These are phyloP conservation scores for Wickerhamomyces strasburgensis DNA, from an alignment of 805 yeast species.

Conservation along the genomic window DNA sequence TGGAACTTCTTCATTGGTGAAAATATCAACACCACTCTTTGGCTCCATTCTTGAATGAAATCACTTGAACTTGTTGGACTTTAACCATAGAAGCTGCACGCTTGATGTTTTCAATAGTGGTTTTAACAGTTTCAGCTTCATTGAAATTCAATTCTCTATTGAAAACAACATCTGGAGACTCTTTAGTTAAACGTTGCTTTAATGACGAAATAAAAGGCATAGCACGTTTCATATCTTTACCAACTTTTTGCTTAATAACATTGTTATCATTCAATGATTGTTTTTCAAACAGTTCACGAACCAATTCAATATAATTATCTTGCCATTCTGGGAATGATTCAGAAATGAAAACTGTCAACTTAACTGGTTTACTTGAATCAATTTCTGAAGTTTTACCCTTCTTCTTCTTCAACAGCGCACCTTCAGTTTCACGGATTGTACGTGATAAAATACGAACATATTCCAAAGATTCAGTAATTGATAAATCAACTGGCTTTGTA, in stretches of 20 bases:
- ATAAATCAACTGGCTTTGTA: constrained; percentile 56
- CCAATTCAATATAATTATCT: constrained; percentile 70
- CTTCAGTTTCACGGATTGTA: constrained; percentile 90
- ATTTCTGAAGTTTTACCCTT: constrained; percentile 65
- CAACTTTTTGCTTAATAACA: constrained; percentile 58
- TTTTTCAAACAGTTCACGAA: constrained; percentile 66
- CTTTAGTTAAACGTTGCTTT: constrained; percentile 71
- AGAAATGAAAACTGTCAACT: constrained; percentile 68
- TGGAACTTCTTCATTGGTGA: constrained; percentile 66
- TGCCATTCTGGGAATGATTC: constrained; percentile 93
- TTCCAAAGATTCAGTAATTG: constrained; percentile 61
- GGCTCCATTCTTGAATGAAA: constrained; percentile 61
- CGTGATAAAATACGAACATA: constrained; percentile 78
- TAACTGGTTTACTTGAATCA: constrained; percentile 69
- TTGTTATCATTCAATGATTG: constrained; percentile 62
- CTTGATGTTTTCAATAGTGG: constrained; percentile 50
- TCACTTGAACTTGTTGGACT: constrained; percentile 53
- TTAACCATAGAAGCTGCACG: constrained; percentile 58
- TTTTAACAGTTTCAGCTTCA: constrained; percentile 63
- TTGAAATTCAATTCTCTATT: constrained; percentile 82
- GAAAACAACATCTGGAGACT: constrained; percentile 74
- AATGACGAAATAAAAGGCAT: constrained; percentile 92
- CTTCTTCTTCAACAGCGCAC: constrained; percentile 79
- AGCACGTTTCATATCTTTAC: constrained; percentile 93
- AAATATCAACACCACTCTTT: constrained; percentile 56